These are phyloP conservation scores for Aspergillus versicolor DNA, from an alignment of 2,329 filamentous ascomycete genomes.

Conservation along the genomic window DNA sequence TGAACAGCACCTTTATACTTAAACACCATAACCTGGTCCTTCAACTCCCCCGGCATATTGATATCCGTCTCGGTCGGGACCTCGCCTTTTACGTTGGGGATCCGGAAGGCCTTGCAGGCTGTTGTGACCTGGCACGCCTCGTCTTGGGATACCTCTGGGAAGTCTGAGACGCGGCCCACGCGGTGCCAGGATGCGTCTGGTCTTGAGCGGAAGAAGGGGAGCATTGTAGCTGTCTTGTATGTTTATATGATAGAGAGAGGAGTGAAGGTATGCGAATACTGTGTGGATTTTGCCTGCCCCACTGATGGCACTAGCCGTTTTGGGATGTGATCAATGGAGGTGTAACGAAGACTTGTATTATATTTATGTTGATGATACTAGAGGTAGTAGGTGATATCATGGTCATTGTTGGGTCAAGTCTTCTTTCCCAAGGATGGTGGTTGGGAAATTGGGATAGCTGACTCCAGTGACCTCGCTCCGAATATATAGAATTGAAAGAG, in stretches of 20 bases:
- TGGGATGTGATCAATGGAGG: too few species aligned
- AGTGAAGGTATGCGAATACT: not conserved
- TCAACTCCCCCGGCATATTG: constrained; percentile 44
- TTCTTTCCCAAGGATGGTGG: too few species aligned
- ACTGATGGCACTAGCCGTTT: too few species aligned
- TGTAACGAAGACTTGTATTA: too few species aligned
- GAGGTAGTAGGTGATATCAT: too few species aligned
- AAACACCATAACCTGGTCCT: constrained; percentile 66
- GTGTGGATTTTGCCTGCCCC: too few species aligned
- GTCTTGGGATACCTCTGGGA: constrained; percentile 52
- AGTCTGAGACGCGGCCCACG: constrained; percentile 56
- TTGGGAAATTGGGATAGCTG: too few species aligned
- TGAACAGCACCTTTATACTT: constrained; percentile 64
- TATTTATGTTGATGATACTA: too few species aligned
- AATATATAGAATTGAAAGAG: too few species aligned
- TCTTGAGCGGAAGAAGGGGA: constrained; percentile 22
- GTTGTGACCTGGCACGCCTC: constrained; percentile 42
- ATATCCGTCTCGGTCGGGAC: constrained; percentile 29
- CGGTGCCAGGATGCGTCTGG: constrained; percentile 50
- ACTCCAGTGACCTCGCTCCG: too few species aligned
- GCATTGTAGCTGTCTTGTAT: constrained; percentile 2
- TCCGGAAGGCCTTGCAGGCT: constrained; percentile 61
- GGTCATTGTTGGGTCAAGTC: too few species aligned
- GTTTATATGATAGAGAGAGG: too few species aligned
- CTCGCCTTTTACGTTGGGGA: constrained; percentile 38